Conservation (phyloP, 2,329 filamentous ascomycete genomes). For the Xenosphaeropsis pyriputrescens region DNA sequence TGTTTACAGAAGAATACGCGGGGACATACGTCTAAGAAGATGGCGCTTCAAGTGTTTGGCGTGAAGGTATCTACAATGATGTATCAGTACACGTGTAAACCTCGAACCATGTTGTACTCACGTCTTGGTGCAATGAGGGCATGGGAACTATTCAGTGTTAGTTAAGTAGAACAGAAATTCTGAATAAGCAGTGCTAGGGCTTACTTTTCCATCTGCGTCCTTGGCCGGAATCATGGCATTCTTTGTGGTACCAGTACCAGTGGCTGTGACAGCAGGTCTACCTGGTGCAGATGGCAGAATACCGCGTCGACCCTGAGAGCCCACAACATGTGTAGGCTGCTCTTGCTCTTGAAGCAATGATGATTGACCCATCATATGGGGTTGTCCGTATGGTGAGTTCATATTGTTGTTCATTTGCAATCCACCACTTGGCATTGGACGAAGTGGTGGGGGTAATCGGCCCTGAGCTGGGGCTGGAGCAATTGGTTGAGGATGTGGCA, state of each 20-base stretch:
- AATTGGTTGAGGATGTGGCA: slow-evolving; percentile 61
- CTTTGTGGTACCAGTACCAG: slow-evolving; percentile 56
- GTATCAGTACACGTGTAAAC: too few relatives aligned
- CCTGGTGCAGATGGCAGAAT: slow-evolving; percentile 86
- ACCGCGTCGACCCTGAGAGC: slow-evolving; percentile 82
- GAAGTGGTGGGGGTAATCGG: slow-evolving; percentile 38
- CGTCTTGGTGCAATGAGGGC: slow-evolving; percentile 95
- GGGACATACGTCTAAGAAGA: slow-evolving; percentile 73
- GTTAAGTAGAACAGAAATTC: too few relatives aligned
- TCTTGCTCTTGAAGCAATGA: slow-evolving; percentile 40
- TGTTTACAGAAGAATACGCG: too few relatives aligned
- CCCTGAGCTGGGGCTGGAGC: slow-evolving; percentile 50
- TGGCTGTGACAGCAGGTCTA: slow-evolving; percentile 60
- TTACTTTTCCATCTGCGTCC: slow-evolving; percentile 77
- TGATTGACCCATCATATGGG: slow-evolving; percentile 39
- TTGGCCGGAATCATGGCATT: slow-evolving; percentile 79
- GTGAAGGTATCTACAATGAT: slow-evolving; percentile 52
- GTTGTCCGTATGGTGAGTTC: slow-evolving; percentile 44
- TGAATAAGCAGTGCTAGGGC: too few relatives aligned
- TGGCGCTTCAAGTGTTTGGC: slow-evolving; percentile 96
- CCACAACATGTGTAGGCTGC: slow-evolving; percentile 80
- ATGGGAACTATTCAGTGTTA: slow-evolving; percentile 47
- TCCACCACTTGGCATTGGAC: slow-evolving; percentile 57
- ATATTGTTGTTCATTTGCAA: slow-evolving; percentile 36
- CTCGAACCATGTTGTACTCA: too few relatives aligned